phyloP scores from a whole-genome alignment of 2,329 filamentous ascomycete genomes.

The Pseudocercospora crystallina region DNA sequence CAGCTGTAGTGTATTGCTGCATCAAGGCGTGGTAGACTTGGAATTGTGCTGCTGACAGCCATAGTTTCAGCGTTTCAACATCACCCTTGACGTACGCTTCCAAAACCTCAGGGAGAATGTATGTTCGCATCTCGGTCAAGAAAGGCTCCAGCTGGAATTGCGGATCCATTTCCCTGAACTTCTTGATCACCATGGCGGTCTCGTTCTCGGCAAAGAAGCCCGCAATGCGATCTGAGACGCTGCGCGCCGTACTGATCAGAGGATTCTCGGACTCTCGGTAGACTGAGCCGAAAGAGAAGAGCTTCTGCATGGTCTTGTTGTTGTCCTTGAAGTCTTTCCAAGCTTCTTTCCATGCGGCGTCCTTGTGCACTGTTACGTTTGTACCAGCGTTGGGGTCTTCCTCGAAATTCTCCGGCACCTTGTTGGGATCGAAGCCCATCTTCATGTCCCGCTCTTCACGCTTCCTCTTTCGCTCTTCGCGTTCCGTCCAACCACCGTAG shows the following conservation, averaged over 20 bases:
- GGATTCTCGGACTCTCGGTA: conserved; percentile 99
- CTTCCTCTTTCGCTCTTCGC: conserved; percentile 83
- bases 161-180: conserved; percentile 94
- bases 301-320: conserved; percentile 80
- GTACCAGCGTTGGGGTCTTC: conserved; percentile 94
- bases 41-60: conserved; percentile 95
- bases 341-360: conserved; percentile 96
- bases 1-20: conserved; percentile 90
- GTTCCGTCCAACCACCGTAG: conserved; percentile 95
- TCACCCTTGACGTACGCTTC: conserved; percentile 99
- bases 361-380: conserved; percentile 93
- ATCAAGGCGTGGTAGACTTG: conserved; percentile 95
- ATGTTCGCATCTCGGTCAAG: conserved; percentile 91
- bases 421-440: conserved; percentile 35
- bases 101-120: conserved; percentile 93
- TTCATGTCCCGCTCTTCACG: conserved; percentile 71
- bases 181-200: conserved; percentile 95
- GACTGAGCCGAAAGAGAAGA: conserved; percentile 80
- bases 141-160: conserved; percentile 94
- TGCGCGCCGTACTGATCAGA: conserved; percentile 85
- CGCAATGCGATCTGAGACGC: conserved; percentile 87
- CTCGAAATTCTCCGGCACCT: conserved; percentile 61
- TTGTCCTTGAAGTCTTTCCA: conserved; percentile 94
- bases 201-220: conserved; percentile 99
- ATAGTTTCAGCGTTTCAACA: conserved; percentile 82